phyloP scores from a whole-genome alignment of 108 stramenopile genomes.

The Skeletonema tropicum region DNA sequence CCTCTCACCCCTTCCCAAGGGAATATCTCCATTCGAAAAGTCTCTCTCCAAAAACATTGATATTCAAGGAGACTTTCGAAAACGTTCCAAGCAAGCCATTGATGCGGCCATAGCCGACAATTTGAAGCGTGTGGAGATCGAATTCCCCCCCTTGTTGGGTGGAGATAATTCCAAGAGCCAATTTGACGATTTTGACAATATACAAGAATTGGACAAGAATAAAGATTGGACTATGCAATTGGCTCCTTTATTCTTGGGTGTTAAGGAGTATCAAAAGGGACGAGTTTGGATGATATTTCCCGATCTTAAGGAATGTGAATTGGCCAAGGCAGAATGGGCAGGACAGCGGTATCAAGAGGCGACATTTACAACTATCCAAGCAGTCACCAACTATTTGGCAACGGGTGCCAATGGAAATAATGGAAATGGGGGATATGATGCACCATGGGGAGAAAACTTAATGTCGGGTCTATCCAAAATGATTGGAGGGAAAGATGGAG shows the following conservation, averaged over 20 bases:
- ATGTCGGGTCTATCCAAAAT: conserved; percentile 63
- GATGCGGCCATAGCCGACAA: conserved; percentile 48
- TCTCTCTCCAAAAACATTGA: conserved; percentile 60
- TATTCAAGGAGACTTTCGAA: conserved; percentile 68
- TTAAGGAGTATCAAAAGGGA: conserved; percentile 27
- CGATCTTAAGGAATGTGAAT: conserved; percentile 82
- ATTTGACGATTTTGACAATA: conserved; percentile 92
- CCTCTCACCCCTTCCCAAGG: conserved; percentile 62
- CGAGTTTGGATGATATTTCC: conserved; percentile 77
- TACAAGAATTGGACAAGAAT: conserved; percentile 82
- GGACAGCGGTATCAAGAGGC: conserved; percentile 69
- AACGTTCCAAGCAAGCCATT: conserved; percentile 49
- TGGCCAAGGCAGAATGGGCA: conserved; percentile 74
- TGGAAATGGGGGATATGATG: conserved; percentile 48
- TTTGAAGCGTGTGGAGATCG: conserved; percentile 61
- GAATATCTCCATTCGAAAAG: conserved; percentile 82
- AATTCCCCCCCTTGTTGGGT: conserved; percentile 84
- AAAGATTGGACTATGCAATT: conserved; percentile 79
- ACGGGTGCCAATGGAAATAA: conserved; percentile 2
- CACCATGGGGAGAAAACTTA: conserved; percentile 82
- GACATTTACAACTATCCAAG: conserved; percentile 78
- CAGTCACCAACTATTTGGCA: conserved; percentile 59
- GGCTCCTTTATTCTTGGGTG: conserved; percentile 50
- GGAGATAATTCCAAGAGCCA: conserved; percentile 68
- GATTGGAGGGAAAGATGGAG: conserved; percentile 59